phyloP scores from a whole-genome alignment of 345 rosid species.

The Zanthoxylum bungeanum region DNA sequence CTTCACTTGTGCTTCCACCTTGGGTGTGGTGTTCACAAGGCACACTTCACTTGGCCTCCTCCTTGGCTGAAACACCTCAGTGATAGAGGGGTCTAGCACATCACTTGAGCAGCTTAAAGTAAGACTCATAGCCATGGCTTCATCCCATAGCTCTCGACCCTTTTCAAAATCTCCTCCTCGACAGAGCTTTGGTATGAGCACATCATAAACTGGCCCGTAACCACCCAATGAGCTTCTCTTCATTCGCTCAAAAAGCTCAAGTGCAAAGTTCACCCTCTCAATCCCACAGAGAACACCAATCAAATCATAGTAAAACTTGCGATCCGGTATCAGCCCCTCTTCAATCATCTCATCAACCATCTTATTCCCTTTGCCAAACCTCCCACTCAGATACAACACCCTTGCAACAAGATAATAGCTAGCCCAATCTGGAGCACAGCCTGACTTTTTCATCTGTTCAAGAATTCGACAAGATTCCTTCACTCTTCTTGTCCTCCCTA shows the following conservation, averaged over 20 bases:
- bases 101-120: slow-evolving; percentile 40
- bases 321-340: slow-evolving; percentile 50
- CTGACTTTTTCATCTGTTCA: slow-evolving; percentile 60
- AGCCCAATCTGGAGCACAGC: slow-evolving; percentile 61
- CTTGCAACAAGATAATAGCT: slow-evolving; percentile 79
- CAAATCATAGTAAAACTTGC: slow-evolving; percentile 64
- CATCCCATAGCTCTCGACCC: slow-evolving; percentile 79
- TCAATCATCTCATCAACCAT: slow-evolving; percentile 75
- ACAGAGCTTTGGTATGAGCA: slow-evolving; percentile 76
- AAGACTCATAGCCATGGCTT: slow-evolving; percentile 48
- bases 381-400: slow-evolving; percentile 69
- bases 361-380: slow-evolving; percentile 79
- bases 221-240: slow-evolving; percentile 56
- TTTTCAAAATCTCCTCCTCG: slow-evolving; percentile 66
- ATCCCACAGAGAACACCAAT: slow-evolving; percentile 84
- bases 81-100: slow-evolving; percentile 53
- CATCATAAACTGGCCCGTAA: slow-evolving; percentile 66
- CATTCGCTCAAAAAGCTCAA: slow-evolving; percentile 70
- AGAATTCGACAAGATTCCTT: slow-evolving; percentile 66
- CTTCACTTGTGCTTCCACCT: slow-evolving; percentile 24
- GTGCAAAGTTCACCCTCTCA: slow-evolving; percentile 61
- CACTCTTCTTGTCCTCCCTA: slow-evolving; percentile 74
- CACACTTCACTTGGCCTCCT: slow-evolving; percentile 44
- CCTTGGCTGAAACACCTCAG: slow-evolving; percentile 54
- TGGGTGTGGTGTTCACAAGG: slow-evolving; percentile 27